These are phyloP conservation scores for Glarea lozoyensis DNA, from an alignment of 495 filamentous ascomycete species.

Conservation along the genomic window DNA sequence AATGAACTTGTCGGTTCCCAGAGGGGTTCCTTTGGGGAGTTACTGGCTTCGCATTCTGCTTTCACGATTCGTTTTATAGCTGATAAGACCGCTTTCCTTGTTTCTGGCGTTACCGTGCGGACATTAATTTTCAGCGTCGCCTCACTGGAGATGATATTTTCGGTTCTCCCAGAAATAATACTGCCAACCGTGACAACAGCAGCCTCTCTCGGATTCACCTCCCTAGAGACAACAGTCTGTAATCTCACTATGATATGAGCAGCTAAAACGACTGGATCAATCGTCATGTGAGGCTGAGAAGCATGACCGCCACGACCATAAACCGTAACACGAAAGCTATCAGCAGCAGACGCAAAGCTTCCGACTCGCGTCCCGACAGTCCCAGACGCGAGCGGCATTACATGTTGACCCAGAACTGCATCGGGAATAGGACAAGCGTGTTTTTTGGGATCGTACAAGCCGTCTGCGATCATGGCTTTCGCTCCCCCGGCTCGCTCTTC, in stretches of 20 bases:
- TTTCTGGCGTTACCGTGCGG: slow-evolving; percentile 29
- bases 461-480: slow-evolving; percentile 52
- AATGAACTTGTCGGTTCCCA: slow-evolving; percentile 28
- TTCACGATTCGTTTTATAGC: slow-evolving; percentile 43
- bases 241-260: slow-evolving; percentile 37
- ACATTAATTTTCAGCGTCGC: slow-evolving; percentile 39
- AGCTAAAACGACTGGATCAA: slow-evolving; percentile 49
- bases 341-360: slow-evolving; percentile 29
- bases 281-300: slow-evolving; percentile 36
- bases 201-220: slow-evolving; percentile 37
- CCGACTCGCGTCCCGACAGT: slow-evolving; percentile 34
- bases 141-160: slow-evolving; percentile 46
- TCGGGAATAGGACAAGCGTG: slow-evolving; percentile 41
- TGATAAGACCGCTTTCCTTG: slow-evolving; percentile 32
- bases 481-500: slow-evolving; percentile 51
- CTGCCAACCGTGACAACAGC: slow-evolving; percentile 45
- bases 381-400: slow-evolving; percentile 30
- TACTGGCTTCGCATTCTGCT: slow-evolving; percentile 41
- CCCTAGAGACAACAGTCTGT: slow-evolving; percentile 46
- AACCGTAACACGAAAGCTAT: slow-evolving; percentile 34
- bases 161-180: slow-evolving; percentile 37
- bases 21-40: slow-evolving; percentile 28
- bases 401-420: slow-evolving; percentile 49
- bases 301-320: slow-evolving; percentile 47
- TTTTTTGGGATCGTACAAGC: slow-evolving; percentile 39